Evolutionary conservation across 495 filamentous ascomycete genomes (phyloP).

Genomic region (Xylaria curta): DNA sequence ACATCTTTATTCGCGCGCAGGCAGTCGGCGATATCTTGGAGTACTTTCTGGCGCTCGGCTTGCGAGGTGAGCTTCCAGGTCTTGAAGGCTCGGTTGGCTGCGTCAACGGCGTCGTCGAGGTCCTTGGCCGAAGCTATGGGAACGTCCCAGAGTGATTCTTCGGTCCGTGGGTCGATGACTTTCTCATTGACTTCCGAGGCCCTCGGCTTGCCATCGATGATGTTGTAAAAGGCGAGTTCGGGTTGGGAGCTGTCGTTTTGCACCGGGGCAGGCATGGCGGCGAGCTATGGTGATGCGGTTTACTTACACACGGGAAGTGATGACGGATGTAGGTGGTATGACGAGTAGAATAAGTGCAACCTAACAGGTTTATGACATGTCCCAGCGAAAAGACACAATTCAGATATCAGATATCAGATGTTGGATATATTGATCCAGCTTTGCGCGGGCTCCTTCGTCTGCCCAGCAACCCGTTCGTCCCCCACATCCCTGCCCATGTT

Average conservation of each 20-base stretch:
- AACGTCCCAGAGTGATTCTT: slow-evolving; percentile 53
- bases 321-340: not conserved
- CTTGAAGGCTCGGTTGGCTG: slow-evolving; percentile 52
- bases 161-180: slow-evolving; percentile 54
- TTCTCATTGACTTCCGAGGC: slow-evolving; percentile 42
- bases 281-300: not conserved
- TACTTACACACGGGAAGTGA: slow-evolving; percentile 3
- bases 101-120: slow-evolving; percentile 58
- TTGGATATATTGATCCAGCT: not conserved
- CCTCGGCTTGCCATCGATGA: slow-evolving; percentile 54
- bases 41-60: slow-evolving; percentile 57
- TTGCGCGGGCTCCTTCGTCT: not conserved
- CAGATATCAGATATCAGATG: not conserved
- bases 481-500: slow-evolving; percentile 1
- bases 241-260: slow-evolving; percentile 28
- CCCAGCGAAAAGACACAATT: not conserved
- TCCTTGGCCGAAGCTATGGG: slow-evolving; percentile 52
- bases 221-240: slow-evolving; percentile 49
- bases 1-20: slow-evolving; percentile 45
- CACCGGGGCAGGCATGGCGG: slow-evolving; percentile 35
- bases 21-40: slow-evolving; percentile 57
- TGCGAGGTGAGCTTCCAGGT: slow-evolving; percentile 50
- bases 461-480: not conserved
- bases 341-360: slow-evolving; percentile 3
- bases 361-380: not conserved